These are phyloP conservation scores for Solanum gracilifrons DNA, from an alignment of 257 asterid genomes.

Conservation along the genomic window DNA sequence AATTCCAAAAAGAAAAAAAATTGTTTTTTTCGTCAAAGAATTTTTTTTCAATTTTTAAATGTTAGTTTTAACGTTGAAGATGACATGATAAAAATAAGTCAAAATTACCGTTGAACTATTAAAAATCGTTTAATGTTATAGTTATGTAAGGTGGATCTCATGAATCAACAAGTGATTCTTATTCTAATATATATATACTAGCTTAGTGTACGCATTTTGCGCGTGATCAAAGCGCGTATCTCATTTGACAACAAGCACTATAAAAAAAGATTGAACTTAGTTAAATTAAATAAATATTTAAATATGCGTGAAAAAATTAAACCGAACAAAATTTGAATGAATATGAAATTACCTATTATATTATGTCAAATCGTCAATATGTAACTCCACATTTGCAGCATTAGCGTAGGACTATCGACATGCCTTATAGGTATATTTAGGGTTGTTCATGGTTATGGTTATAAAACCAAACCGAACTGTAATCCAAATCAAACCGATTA, in stretches of 20 bases:
- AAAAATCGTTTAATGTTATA: not conserved
- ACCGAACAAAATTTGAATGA: too few species aligned
- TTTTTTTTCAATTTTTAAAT: not conserved
- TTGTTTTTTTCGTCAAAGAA: not conserved
- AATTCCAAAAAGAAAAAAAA: too few species aligned
- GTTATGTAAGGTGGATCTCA: not conserved
- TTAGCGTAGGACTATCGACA: not conserved
- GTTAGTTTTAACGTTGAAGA: not conserved
- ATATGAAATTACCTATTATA: too few species aligned
- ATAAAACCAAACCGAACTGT: too few species aligned
- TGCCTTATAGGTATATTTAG: too few species aligned
- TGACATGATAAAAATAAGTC: not conserved
- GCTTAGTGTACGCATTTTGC: not conserved
- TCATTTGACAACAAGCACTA: too few species aligned
- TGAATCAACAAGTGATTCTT: not conserved
- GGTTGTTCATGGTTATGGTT: too few species aligned
- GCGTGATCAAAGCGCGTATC: not conserved
- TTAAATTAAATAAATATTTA: too few species aligned
- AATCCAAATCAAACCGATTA: too few species aligned
- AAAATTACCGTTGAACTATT: not conserved
- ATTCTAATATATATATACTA: not conserved
- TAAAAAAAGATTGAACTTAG: not conserved
- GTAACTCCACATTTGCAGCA: too few species aligned
- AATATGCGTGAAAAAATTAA: too few species aligned
- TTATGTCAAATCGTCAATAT: too few species aligned